phyloP scores from a whole-genome alignment of 2,329 filamentous ascomycete species.

The Penicillium frequentans region DNA sequence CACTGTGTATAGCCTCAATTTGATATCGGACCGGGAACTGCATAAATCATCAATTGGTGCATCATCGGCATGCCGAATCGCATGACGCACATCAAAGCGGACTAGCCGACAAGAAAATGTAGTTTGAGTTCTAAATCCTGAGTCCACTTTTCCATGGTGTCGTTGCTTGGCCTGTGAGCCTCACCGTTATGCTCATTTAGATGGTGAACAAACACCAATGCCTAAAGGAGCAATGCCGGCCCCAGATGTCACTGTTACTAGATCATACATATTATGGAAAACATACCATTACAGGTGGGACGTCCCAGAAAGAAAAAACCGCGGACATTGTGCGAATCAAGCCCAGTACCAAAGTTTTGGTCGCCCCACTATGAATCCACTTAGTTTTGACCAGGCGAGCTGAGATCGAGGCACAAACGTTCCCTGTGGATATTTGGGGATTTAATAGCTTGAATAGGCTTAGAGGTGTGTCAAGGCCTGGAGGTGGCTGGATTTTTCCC shows the following conservation, averaged over 20 bases:
- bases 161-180: background rate
- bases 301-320: constrained; percentile 2
- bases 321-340: constrained; percentile 14
- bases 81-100: constrained; percentile 3
- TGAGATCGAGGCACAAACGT: constrained; percentile 17
- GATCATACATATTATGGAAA: background rate
- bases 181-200: constrained; percentile 2
- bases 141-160: constrained; percentile 1
- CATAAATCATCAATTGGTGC: background rate
- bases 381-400: constrained; percentile 7
- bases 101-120: background rate
- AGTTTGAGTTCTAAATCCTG: background rate
- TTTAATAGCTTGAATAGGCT: background rate
- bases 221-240: constrained; percentile 1
- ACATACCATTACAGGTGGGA: constrained; percentile 18
- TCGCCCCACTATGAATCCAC: constrained; percentile 13
- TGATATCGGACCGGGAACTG: background rate
- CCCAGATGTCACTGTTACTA: background rate
- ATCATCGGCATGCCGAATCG: constrained; percentile 13
- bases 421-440: constrained; percentile 1
- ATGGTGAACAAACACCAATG: constrained; percentile 4
- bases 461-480: background rate
- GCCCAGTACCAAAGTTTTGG: background rate
- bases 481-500: constrained; percentile 15
- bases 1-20: background rate